Conservation (phyloP, 305 asterid genomes). For the Solanum aculeatissimum region DNA sequence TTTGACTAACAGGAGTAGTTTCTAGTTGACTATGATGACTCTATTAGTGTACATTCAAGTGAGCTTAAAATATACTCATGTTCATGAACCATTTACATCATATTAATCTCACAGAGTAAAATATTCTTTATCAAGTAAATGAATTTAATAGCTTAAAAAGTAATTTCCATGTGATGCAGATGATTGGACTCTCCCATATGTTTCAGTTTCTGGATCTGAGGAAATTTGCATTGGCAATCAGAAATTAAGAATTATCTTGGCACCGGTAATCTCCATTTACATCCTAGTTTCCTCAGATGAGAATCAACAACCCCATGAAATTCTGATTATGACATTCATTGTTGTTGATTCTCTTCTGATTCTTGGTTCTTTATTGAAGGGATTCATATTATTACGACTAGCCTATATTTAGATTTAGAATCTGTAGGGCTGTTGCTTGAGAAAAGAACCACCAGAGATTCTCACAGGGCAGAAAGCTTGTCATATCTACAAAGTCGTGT, state of each 20-base stretch:
- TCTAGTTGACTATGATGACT: not conserved
- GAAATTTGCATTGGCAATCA: conserved; percentile 83
- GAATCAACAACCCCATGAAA: not conserved
- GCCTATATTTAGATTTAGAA: not conserved
- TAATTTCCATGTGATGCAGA: conserved; percentile 31
- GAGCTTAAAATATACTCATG: not conserved
- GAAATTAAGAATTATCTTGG: conserved; percentile 55
- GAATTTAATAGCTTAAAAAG: not conserved
- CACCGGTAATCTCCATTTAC: conserved; percentile 47
- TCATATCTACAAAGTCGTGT: not conserved
- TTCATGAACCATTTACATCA: not conserved
- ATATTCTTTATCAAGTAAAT: not conserved
- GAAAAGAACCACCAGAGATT: not conserved
- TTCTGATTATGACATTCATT: not conserved
- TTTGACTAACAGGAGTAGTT: not conserved
- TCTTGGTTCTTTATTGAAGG: not conserved
- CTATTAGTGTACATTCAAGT: not conserved
- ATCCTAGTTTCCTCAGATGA: not conserved
- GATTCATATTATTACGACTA: not conserved
- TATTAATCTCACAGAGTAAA: not conserved
- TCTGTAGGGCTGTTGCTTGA: not conserved
- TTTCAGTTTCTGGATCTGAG: conserved; percentile 64
- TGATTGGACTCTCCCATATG: conserved; percentile 69
- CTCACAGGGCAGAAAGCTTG: not conserved
- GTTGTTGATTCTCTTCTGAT: not conserved